phyloP scores from a whole-genome alignment of 2,329 filamentous ascomycete genomes.

The Sphaerulina populicola region DNA sequence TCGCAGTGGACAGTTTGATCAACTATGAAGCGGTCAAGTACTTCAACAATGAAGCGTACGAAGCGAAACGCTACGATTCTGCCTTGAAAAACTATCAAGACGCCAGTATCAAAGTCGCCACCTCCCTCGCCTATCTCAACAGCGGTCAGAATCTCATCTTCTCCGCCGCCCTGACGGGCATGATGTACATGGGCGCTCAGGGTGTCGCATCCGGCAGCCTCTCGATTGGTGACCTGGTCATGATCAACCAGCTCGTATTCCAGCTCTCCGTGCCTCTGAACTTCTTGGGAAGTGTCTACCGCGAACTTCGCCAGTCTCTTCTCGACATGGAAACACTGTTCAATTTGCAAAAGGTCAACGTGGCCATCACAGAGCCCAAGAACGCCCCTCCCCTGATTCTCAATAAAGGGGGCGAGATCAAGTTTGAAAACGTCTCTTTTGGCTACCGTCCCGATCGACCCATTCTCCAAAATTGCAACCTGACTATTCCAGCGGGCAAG shows the following conservation, averaged over 20 bases:
- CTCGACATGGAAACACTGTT: conserved; percentile 99
- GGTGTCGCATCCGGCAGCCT: conserved; percentile 73
- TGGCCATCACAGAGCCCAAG: conserved; percentile 69
- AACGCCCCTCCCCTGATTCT: conserved; percentile 66
- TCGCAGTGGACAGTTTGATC: conserved; percentile 92
- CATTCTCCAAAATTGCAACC: conserved; percentile 72
- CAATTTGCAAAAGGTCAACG: conserved; percentile 92
- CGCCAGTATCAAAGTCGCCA: conserved; percentile 93
- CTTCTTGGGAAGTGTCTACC: conserved; percentile 95
- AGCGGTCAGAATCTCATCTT: conserved; percentile 96
- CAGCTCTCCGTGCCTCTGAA: conserved; percentile 94
- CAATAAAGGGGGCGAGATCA: conserved; percentile 74
- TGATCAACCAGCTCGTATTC: conserved; percentile 98
- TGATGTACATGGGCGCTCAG: conserved; percentile 96
- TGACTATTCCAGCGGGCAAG: conserved; percentile 90
- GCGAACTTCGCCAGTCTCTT: conserved; percentile 86
- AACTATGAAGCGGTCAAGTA: conserved; percentile 99
- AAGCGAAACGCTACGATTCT: conserved; percentile 81
- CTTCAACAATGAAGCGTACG: conserved; percentile 97
- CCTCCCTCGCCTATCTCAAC: conserved; percentile 86
- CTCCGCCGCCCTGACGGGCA: conserved; percentile 80
- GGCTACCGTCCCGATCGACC: conserved; percentile 80
- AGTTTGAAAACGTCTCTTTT: conserved; percentile 90
- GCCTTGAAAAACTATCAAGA: conserved; percentile 80
- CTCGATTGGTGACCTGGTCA: conserved; percentile 91